Evolutionary conservation across 1,139 yeast genomes (phyloP).

Genomic region (Diutina mesorugosa): DNA sequence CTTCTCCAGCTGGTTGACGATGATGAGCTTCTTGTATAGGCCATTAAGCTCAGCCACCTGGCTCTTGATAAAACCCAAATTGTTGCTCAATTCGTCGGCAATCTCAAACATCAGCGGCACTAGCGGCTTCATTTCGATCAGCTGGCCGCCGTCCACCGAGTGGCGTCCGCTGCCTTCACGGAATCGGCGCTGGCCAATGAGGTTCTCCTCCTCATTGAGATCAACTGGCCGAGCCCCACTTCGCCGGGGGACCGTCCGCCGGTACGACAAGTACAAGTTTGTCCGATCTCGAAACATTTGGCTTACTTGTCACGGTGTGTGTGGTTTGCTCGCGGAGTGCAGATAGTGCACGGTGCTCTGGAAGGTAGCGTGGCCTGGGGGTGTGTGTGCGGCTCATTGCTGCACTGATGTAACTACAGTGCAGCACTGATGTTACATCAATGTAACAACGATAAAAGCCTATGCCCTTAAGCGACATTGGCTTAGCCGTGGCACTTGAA

Average conservation of each 20-base stretch:
- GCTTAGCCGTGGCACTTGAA: too few species aligned
- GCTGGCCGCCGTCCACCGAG: not conserved
- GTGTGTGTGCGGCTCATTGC: too few species aligned
- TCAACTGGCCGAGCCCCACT: conserved; percentile 17
- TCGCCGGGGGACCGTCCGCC: conserved; percentile 54
- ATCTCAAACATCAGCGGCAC: conserved; percentile 76
- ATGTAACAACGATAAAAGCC: too few species aligned
- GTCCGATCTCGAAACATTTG: conserved; percentile 65
- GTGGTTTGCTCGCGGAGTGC: not conserved
- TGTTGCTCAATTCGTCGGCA: conserved; percentile 56
- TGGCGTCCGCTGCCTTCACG: conserved; percentile 9
- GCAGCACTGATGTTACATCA: too few species aligned
- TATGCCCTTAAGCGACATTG: too few species aligned
- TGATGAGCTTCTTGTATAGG: conserved; percentile 66
- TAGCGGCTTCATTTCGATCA: conserved; percentile 37
- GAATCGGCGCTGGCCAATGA: conserved; percentile 16
- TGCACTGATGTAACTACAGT: too few species aligned
- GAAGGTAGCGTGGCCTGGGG: too few species aligned
- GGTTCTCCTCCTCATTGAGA: conserved; percentile 43
- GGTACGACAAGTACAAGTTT: conserved; percentile 54
- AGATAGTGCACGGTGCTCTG: not conserved
- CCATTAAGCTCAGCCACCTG: conserved; percentile 47
- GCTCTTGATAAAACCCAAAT: conserved; percentile 33
- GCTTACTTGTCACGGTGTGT: not conserved
- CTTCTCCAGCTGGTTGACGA: conserved; percentile 79